Conservation (phyloP, 2,329 filamentous ascomycete genomes). For the Fusarium humuli region DNA sequence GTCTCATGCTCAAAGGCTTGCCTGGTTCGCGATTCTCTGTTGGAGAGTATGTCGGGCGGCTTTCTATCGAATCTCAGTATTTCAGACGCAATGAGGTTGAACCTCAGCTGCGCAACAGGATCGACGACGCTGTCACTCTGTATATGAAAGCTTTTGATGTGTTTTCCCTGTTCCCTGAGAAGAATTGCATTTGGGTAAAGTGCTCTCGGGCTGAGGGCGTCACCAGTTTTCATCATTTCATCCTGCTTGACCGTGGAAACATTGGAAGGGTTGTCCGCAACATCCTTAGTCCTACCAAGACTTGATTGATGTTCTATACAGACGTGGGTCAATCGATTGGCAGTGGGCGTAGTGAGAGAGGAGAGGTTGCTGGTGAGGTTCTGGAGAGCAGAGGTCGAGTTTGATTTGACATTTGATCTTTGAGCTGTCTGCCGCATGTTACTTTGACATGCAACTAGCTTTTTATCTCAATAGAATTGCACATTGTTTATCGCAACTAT, state of each 20-base stretch:
- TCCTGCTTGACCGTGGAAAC: neutral
- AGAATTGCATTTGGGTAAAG: neutral
- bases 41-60: neutral
- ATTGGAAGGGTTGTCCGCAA: neutral
- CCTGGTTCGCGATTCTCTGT: neutral
- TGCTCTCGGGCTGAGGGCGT: neutral
- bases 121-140: neutral
- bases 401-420: neutral
- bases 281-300: neutral
- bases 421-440: neutral
- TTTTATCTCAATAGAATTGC: neutral
- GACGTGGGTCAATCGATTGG: neutral
- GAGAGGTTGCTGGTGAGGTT: neutral
- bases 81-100: neutral
- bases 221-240: neutral
- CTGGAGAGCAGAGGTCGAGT: fast-evolving
- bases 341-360: neutral
- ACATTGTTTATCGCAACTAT: neutral
- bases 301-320: neutral
- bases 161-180: neutral
- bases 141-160: neutral
- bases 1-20: neutral
- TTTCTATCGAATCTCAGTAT: neutral
- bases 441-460: neutral
- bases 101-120: neutral